These are phyloP conservation scores for Flaveria bidentis DNA, from an alignment of 129 eudicot species.

Conservation along the genomic window DNA sequence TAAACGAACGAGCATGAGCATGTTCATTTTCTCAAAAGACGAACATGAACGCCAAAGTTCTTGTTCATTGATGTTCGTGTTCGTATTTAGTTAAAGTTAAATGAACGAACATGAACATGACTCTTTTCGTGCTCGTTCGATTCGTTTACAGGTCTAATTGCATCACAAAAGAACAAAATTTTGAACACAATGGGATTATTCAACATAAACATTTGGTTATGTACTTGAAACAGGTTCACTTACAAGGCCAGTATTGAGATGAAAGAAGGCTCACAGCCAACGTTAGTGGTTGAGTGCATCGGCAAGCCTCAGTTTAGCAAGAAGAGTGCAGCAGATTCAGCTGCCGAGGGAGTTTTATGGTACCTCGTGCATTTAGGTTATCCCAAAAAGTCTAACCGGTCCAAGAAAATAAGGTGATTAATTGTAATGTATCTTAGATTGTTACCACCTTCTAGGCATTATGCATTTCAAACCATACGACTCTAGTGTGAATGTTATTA, in stretches of 20 bases:
- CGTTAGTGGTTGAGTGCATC: slow-evolving; percentile 40
- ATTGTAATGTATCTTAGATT: slow-evolving; percentile 7
- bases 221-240: slow-evolving; percentile 48
- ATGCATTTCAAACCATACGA: not conserved
- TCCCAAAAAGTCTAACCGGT: slow-evolving; percentile 27
- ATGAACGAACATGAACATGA: too few species aligned
- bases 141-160: too few species aligned
- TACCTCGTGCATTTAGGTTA: slow-evolving; percentile 48
- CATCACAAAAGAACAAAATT: too few species aligned
- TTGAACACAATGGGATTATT: not conserved
- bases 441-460: slow-evolving; percentile 10
- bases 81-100: too few species aligned
- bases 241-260: slow-evolving; percentile 46
- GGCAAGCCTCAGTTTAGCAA: slow-evolving; percentile 46
- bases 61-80: too few species aligned
- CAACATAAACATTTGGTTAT: slow-evolving; percentile 17
- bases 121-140: too few species aligned
- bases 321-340: slow-evolving; percentile 58
- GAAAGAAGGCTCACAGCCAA: slow-evolving; percentile 27
- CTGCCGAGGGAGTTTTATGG: slow-evolving; percentile 65
- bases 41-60: too few species aligned
- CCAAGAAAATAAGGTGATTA: slow-evolving; percentile 32
- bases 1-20: too few species aligned
- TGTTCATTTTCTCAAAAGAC: too few species aligned
- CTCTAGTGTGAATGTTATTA: slow-evolving; percentile 19